Evolutionary conservation across 2,329 filamentous ascomycete genomes (phyloP).

Genomic region (Blastomyces silverae): DNA sequence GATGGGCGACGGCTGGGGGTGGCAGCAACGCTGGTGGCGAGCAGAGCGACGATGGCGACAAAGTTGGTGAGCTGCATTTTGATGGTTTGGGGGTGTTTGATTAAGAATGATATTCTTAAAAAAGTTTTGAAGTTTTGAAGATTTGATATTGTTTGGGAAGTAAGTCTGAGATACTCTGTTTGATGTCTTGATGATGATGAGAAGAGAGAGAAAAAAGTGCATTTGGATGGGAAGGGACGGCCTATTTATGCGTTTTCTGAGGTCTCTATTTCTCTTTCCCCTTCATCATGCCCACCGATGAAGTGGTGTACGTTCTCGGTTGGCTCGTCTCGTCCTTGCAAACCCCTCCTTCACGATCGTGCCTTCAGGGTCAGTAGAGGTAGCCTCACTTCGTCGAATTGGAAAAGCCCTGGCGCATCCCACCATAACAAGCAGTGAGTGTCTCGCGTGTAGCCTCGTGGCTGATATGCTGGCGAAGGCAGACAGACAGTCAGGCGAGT

Average conservation of each 20-base stretch:
- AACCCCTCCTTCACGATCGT: not conserved
- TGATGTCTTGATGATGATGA: slow-evolving; percentile 14
- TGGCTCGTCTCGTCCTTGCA: not conserved
- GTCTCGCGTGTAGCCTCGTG: slow-evolving; percentile 2
- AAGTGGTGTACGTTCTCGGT: not conserved
- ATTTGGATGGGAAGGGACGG: slow-evolving; percentile 11
- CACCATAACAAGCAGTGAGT: not conserved
- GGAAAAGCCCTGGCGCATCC: not conserved
- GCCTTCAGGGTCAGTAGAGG: not conserved
- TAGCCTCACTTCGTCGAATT: slow-evolving; percentile 4
- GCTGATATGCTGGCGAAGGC: not conserved
- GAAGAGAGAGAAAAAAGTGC: slow-evolving; percentile 11
- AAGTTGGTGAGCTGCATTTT: slow-evolving; percentile 21
- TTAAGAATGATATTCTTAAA: slow-evolving; percentile 15
- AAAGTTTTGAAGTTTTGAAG: not conserved
- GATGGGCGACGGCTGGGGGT: slow-evolving; percentile 1
- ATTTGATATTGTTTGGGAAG: not conserved
- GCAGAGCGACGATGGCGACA: slow-evolving; percentile 17
- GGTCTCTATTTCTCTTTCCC: not conserved
- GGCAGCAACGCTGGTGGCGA: slow-evolving; percentile 13
- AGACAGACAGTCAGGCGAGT: not conserved
- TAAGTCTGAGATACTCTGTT: slow-evolving; percentile 8
- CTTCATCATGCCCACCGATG: not conserved
- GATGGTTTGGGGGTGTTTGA: slow-evolving; percentile 14
- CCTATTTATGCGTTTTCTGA: slow-evolving; percentile 17